A percentile compares a stretch with the other conserved stretches of the same genome.
Evolutionary conservation across 129 eudicot genomes (phyloP).

Genomic region (Arctium lappa): DNA sequence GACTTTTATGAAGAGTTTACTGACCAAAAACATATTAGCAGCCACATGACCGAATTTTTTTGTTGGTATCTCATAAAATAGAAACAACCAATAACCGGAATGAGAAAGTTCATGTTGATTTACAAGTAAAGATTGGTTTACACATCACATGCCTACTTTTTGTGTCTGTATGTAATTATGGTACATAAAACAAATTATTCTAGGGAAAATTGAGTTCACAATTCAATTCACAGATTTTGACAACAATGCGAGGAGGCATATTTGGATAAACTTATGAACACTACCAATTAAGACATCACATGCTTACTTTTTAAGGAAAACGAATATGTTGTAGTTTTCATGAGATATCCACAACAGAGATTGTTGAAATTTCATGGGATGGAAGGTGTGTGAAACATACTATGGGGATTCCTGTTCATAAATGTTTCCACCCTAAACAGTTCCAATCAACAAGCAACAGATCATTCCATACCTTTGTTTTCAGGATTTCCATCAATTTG

Average conservation of each 20-base stretch:
- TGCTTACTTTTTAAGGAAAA: not conserved
- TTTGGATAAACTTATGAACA: not conserved
- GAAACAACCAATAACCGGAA: too few species aligned
- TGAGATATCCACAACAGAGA: not conserved
- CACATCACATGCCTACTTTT: not conserved
- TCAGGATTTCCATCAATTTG: conserved; percentile 58
- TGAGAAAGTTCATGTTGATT: too few species aligned
- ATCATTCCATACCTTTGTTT: conserved; percentile 19
- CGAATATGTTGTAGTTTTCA: not conserved
- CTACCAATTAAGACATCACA: not conserved
- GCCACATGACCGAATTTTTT: not conserved
- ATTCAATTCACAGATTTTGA: not conserved
- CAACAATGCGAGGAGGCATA: not conserved
- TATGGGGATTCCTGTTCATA: not conserved
- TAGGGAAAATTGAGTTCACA: not conserved
- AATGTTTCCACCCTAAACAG: not conserved
- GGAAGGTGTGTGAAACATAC: not conserved
- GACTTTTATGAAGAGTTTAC: not conserved
- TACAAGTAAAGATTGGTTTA: too few species aligned
- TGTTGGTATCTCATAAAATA: not conserved
- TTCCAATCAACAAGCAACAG: not conserved
- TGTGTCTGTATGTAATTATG: not conserved
- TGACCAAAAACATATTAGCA: not conserved
- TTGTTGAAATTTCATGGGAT: not conserved
- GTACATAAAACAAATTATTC: not conserved